Evolutionary conservation across 2,329 filamentous ascomycete species (phyloP).

Genomic region (Trichoderma breve): DNA sequence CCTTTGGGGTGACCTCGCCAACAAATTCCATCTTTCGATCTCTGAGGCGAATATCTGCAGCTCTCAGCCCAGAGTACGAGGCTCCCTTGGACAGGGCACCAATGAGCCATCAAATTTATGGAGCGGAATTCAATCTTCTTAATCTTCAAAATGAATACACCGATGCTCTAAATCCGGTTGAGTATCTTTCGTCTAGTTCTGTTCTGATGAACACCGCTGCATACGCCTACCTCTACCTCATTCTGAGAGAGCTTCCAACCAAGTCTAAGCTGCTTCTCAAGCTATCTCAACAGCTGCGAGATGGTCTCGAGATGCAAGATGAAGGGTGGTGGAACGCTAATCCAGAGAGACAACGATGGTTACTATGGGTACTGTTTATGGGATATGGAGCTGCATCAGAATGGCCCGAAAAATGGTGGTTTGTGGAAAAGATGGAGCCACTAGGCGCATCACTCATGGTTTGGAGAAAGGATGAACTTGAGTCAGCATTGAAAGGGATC

Average conservation of each 20-base stretch:
- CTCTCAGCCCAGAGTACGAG: background rate
- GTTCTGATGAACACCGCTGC: background rate
- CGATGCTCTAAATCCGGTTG: background rate
- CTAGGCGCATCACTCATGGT: background rate
- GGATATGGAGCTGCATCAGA: background rate
- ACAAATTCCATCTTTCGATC: background rate
- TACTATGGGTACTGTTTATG: background rate
- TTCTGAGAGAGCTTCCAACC: background rate
- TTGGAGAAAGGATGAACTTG: background rate
- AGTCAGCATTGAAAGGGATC: background rate
- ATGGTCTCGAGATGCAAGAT: background rate
- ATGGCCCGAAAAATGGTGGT: background rate
- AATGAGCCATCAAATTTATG: background rate
- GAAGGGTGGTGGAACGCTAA: background rate
- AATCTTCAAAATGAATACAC: background rate
- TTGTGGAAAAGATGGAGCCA: background rate
- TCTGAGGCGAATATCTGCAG: background rate
- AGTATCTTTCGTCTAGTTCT: background rate
- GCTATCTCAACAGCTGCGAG: background rate
- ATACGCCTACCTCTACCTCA: background rate
- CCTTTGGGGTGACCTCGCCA: background rate
- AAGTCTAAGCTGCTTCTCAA: background rate
- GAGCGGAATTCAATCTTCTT: background rate
- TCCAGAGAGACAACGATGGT: background rate
- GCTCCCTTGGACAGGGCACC: background rate